phyloP scores from a whole-genome alignment of 108 stramenopile species.

The Hondaea fermentalgiana region DNA sequence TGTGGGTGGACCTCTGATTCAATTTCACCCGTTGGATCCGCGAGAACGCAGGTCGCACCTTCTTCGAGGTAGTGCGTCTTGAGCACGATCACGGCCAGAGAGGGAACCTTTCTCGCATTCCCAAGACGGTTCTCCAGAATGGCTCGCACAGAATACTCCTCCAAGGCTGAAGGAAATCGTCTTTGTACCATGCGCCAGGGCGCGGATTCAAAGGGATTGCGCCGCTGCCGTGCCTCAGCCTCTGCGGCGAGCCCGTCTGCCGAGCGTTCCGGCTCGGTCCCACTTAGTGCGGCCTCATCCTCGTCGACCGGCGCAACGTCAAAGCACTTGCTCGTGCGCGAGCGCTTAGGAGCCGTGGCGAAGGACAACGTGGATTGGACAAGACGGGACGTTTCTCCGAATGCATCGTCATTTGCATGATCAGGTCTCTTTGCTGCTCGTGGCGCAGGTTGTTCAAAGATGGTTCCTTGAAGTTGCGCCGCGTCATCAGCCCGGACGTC shows the following conservation, averaged over 20 bases:
- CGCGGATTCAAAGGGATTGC: not conserved
- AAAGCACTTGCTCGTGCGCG: not conserved
- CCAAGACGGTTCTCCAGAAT: not conserved
- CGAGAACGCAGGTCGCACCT: not conserved
- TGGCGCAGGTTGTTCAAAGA: not conserved
- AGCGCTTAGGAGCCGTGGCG: not conserved
- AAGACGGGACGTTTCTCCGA: not conserved
- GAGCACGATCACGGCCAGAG: not conserved
- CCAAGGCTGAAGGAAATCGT: not conserved
- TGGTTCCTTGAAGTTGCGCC: not conserved
- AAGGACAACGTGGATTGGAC: not conserved
- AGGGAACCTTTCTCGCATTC: not conserved
- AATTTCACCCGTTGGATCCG: conserved; percentile 5
- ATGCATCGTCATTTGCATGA: not conserved
- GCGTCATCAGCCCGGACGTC: not conserved
- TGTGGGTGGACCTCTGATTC: not conserved
- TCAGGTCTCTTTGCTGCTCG: not conserved
- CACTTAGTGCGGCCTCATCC: not conserved
- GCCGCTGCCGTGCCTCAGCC: not conserved
- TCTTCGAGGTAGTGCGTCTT: not conserved
- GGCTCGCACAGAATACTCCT: not conserved
- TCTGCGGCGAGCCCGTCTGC: not conserved
- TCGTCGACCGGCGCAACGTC: not conserved
- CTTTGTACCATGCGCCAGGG: not conserved
- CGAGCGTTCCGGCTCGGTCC: not conserved